These are phyloP conservation scores for Bipolaris oryzae DNA, from an alignment of 2,329 filamentous ascomycete genomes.

Conservation along the genomic window DNA sequence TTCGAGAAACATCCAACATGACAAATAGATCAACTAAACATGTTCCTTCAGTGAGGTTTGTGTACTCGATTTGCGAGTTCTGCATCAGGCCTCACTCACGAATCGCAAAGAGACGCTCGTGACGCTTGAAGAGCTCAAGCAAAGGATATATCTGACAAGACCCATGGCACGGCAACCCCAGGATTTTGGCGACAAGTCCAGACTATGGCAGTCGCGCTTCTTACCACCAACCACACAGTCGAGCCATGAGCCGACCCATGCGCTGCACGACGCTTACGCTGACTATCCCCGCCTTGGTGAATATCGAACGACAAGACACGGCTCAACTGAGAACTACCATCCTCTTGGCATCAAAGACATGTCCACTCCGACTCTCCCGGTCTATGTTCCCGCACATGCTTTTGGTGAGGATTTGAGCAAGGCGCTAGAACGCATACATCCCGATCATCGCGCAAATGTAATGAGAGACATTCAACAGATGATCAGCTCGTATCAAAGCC, in stretches of 20 bases:
- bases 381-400: constrained; percentile 6
- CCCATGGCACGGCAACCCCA: constrained; percentile 29
- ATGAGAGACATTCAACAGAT: constrained; percentile 46
- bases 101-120: constrained; percentile 43
- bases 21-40: not conserved
- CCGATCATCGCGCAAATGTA: constrained; percentile 28
- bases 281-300: constrained; percentile 22
- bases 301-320: constrained; percentile 22
- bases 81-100: constrained; percentile 48
- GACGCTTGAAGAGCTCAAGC: constrained; percentile 47
- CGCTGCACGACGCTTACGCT: constrained; percentile 27
- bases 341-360: constrained; percentile 23
- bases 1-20: constrained; percentile 13
- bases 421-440: constrained; percentile 31
- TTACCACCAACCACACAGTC: constrained; percentile 26
- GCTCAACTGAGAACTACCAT: constrained; percentile 33
- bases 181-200: constrained; percentile 5
- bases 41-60: constrained; percentile 15
- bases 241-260: constrained; percentile 6
- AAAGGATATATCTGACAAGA: constrained; percentile 39
- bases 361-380: constrained; percentile 9
- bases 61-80: constrained; percentile 41
- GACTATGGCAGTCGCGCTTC: constrained; percentile 11
- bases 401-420: constrained; percentile 26
- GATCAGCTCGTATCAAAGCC: constrained; percentile 38